Base-by-base conservation (phyloP, 2,329 filamentous ascomycete species). In the Sporothrix schenckii region DNA sequence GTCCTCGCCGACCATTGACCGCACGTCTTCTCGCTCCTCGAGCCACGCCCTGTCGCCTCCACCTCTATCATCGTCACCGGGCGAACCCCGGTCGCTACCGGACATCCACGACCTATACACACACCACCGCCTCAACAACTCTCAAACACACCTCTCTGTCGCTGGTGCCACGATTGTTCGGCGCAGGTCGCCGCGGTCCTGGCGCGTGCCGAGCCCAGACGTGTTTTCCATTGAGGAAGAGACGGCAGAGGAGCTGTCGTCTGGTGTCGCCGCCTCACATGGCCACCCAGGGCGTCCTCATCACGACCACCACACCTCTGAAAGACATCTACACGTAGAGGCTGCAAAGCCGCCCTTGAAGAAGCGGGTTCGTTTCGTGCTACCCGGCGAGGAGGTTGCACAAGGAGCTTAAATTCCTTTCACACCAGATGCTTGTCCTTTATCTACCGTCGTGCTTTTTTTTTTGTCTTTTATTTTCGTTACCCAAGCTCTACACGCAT, bases 181-280 rank as follows among this genome's bases (percentile, higher is more conserved):
- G 56, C 72, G 81, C 24, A 80, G 82, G 56, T 82, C 83, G 10
- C 81, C 81, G 11, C 81, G 81, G 69, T 81, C 86, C 1, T 88
- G 86, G 86, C 80, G 85, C 50, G 83, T 86, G 77, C 86, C 86
- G 7, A 88, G 86, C 75, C 85, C 85, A 0, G 85, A 87, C 68
- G 86, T 88, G 3, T 88, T 85, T 83, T 84, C 84, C 41, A 88
- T 88, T 70, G 83, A 86, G 77, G 86, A 88, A 76, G 85, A 88
- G 78, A 83, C 83, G 1, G 85, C 87, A 78, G 84, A 85, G 75
- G 84, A 86, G 74, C 76, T 83, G 70, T 61, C 77, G 76, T 75
- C 77, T 75, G 21, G 66, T 49, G 61, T 70, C 68, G 21, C 41
- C 41, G 24, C 24, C 14, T 19, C 41, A 1, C 9, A 11, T 13